These are phyloP conservation scores for Takakia lepidozioides DNA, from an alignment of 225 moss, liverwort and hornwort genomes.

Conservation along the genomic window DNA sequence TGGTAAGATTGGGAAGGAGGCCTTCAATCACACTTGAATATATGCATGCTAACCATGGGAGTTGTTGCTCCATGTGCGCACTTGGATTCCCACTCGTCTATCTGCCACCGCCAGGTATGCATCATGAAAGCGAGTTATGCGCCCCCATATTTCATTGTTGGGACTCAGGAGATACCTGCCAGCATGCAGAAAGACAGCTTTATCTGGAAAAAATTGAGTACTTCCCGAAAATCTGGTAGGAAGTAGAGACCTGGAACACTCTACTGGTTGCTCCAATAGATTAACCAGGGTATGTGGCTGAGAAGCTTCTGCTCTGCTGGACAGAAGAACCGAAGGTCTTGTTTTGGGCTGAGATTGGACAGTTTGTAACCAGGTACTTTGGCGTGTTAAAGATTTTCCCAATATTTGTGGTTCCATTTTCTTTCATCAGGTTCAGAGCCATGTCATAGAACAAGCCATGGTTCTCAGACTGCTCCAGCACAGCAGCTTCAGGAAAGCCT, in stretches of 20 bases:
- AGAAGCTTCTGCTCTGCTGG: conserved; percentile 34
- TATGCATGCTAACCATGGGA: conserved; percentile 26
- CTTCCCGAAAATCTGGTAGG: conserved; percentile 20
- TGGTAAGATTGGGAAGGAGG: conserved; percentile 25
- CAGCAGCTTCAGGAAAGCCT: conserved; percentile 17
- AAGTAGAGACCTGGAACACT: conserved; percentile 41
- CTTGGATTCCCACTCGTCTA: conserved; percentile 40
- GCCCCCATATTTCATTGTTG: conserved; percentile 24
- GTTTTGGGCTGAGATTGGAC: conserved; percentile 10
- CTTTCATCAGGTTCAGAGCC: conserved; percentile 6
- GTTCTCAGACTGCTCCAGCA: conserved; percentile 12
- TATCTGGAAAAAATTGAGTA: conserved; percentile 29
- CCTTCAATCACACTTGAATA: conserved; percentile 23
- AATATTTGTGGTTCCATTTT: not conserved
- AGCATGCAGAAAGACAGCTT: conserved; percentile 43
- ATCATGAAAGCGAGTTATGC: conserved; percentile 17
- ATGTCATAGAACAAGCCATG: conserved; percentile 25
- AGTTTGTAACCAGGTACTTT: conserved; percentile 12
- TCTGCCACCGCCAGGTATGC: conserved; percentile 25
- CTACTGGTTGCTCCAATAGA: conserved; percentile 41
- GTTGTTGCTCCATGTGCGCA: conserved; percentile 35
- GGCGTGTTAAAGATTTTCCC: conserved; percentile 7
- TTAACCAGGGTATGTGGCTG: conserved; percentile 26
- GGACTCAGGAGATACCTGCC: conserved; percentile 43
- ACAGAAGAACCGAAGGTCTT: conserved; percentile 45